Evolutionary conservation across 192 early-diverging fungal genomes (phyloP).

Genomic region (Helicostylum pulchrum): DNA sequence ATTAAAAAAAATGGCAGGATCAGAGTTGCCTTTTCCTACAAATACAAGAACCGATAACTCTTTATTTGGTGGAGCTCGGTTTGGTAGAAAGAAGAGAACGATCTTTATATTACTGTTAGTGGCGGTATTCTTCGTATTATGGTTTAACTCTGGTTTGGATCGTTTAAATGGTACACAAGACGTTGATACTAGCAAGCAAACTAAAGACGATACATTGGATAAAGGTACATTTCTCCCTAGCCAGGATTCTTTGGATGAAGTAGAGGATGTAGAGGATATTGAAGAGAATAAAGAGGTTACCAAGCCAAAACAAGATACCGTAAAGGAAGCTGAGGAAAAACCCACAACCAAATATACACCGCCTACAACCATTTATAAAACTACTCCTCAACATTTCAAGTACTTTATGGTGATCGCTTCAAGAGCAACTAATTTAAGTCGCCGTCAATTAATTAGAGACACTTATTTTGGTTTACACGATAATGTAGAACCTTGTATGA

Average conservation of each 20-base stretch:
- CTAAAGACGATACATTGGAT: not conserved
- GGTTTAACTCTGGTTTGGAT: conserved; percentile 5
- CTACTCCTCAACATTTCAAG: conserved; percentile 36
- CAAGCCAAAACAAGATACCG: not conserved
- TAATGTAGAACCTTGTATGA: conserved; percentile 52
- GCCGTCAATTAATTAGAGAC: conserved; percentile 49
- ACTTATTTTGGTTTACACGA: conserved; percentile 51
- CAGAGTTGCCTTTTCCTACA: too few relatives aligned
- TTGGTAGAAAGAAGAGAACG: conserved; percentile 11
- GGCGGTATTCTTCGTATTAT: conserved; percentile 1
- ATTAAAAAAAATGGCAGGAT: too few relatives aligned
- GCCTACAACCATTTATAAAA: conserved; percentile 21
- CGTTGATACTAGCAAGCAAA: not conserved
- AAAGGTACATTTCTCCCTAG: not conserved
- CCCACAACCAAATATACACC: not conserved
- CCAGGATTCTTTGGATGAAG: not conserved
- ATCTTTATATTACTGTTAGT: not conserved
- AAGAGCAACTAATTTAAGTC: conserved; percentile 31
- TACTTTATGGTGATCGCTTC: conserved; percentile 51
- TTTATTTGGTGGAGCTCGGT: too few relatives aligned
- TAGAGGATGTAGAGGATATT: not conserved
- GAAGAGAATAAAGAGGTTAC: not conserved
- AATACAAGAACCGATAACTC: too few relatives aligned
- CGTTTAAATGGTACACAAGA: not conserved
- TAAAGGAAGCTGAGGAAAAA: not conserved